phyloP scores from a whole-genome alignment of 78 protist species.

The Dictyostelium intermedium region DNA sequence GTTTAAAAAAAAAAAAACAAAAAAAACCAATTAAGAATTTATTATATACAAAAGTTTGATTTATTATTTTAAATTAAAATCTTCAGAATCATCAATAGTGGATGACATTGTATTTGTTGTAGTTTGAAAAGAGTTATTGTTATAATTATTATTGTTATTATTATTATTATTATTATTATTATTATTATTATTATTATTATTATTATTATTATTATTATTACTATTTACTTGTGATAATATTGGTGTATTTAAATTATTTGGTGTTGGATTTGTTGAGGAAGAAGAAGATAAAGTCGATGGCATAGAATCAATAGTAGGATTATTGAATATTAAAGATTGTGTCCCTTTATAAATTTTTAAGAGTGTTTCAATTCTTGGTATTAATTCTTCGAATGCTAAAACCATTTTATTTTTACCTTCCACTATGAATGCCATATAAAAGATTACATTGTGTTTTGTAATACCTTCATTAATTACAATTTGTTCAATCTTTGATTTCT shows the following conservation, averaged over 20 bases:
- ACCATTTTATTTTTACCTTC: constrained; percentile 71
- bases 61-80: too few species aligned
- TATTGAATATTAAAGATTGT: not conserved
- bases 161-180: too few species aligned
- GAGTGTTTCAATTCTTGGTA: constrained; percentile 45
- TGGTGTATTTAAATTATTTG: not conserved
- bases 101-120: not conserved
- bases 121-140: not conserved
- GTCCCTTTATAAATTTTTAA: constrained; percentile 55
- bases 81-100: not conserved
- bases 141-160: too few species aligned
- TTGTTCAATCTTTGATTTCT: constrained; percentile 37
- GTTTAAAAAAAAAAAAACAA: too few species aligned
- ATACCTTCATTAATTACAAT: constrained; percentile 72
- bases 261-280: not conserved
- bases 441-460: constrained; percentile 48
- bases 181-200: too few species aligned
- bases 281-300: not conserved
- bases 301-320: too few species aligned
- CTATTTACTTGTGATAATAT: not conserved
- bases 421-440: constrained; percentile 66
- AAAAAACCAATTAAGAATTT: too few species aligned
- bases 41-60: not conserved
- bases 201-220: too few species aligned
- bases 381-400: constrained; percentile 66